phyloP scores from a whole-genome alignment of 495 filamentous ascomycete species.

The Clavariopsis aquatica region DNA sequence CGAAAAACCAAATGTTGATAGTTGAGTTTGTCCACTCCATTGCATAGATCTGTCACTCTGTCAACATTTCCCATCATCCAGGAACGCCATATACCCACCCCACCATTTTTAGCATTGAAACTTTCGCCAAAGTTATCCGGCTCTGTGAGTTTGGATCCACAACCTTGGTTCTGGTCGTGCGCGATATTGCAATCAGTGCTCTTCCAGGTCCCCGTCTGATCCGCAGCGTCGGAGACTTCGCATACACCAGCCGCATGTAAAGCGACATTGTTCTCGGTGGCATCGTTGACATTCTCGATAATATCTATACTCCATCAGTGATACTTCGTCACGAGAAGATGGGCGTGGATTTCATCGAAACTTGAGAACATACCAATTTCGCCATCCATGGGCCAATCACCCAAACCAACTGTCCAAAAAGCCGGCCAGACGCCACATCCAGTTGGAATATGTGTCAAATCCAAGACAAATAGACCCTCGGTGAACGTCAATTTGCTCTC shows the following conservation, averaged over 20 bases:
- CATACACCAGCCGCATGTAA: conserved; percentile 23
- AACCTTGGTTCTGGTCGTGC: conserved; percentile 29
- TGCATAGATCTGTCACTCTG: conserved; percentile 51
- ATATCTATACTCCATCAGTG: conserved; percentile 51
- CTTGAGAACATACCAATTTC: conserved; percentile 57
- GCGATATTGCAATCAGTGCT: conserved; percentile 23
- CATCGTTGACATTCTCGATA: conserved; percentile 54
- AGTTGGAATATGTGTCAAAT: conserved; percentile 46
- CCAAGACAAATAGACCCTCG: conserved; percentile 44
- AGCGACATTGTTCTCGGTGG: conserved; percentile 18
- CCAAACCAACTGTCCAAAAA: conserved; percentile 32
- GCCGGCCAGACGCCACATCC: conserved; percentile 44
- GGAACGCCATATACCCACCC: conserved; percentile 32
- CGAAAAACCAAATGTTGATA: conserved; percentile 66
- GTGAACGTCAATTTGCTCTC: conserved; percentile 44
- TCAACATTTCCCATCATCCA: background rate
- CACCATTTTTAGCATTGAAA: conserved; percentile 62
- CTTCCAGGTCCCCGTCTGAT: conserved; percentile 19
- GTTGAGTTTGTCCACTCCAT: conserved; percentile 61
- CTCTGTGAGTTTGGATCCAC: conserved; percentile 11
- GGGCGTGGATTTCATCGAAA: background rate
- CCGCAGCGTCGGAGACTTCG: background rate
- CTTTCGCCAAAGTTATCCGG: conserved; percentile 53
- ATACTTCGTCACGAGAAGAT: background rate
- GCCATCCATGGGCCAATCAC: conserved; percentile 73